Evolutionary conservation across 192 early-diverging fungal species (phyloP).

Genomic region (Coemansia sp.): DNA sequence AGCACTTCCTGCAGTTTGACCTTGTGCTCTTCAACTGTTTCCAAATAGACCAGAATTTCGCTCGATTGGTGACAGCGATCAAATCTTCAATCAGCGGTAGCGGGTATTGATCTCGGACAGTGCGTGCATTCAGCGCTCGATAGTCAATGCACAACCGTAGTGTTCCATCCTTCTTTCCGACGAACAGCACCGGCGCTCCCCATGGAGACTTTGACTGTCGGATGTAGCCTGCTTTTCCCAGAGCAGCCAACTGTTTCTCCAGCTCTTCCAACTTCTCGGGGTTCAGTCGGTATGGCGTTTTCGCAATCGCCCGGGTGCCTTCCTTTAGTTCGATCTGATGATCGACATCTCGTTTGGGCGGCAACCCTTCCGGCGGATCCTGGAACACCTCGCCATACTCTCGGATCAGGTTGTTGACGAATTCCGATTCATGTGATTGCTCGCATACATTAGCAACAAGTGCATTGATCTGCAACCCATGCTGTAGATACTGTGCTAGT

Average conservation of each 20-base stretch:
- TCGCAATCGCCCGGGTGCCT: not conserved
- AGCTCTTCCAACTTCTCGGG: constrained; percentile 28
- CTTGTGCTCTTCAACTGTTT: constrained; percentile 8
- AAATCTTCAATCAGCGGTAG: constrained; percentile 55
- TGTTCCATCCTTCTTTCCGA: constrained; percentile 49
- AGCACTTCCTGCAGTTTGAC: constrained; percentile 15
- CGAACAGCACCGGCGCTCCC: constrained; percentile 45
- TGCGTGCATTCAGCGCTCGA: constrained; percentile 54
- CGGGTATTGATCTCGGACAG: constrained; percentile 52
- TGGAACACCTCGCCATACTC: constrained; percentile 1
- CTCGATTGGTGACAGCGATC: constrained; percentile 28
- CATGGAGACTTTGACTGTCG: constrained; percentile 35
- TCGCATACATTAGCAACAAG: not conserved
- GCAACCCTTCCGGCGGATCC: constrained; percentile 1
- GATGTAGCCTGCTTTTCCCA: constrained; percentile 32
- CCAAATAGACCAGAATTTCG: constrained; percentile 30
- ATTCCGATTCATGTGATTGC: not conserved
- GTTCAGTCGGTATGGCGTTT: constrained; percentile 25
- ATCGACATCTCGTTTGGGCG: not conserved
- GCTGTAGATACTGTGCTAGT: not conserved
- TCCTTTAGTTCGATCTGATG: constrained; percentile 4
- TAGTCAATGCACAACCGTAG: constrained; percentile 53
- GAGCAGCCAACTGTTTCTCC: constrained; percentile 22
- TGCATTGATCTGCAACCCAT: not conserved
- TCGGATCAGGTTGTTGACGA: not conserved